Evolutionary conservation across 1,139 yeast species (phyloP).

Genomic region (Saccharomyces pastorianus): DNA sequence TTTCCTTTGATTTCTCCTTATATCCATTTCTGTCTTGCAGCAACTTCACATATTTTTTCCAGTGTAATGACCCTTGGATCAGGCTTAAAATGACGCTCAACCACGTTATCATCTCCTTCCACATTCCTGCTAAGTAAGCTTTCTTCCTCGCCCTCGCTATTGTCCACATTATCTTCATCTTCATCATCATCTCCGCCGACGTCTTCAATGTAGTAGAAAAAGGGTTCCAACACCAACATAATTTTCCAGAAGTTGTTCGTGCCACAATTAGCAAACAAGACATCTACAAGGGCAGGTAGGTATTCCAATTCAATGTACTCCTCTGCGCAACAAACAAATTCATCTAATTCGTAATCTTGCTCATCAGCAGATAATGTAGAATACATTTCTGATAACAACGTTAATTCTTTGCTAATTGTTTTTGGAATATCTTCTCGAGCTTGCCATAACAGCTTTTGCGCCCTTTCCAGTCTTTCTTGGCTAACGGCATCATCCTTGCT

Average conservation of each 20-base stretch:
- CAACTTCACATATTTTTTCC: slow-evolving; percentile 32
- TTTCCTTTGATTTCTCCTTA: slow-evolving; percentile 6
- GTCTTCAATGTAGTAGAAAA: slow-evolving; percentile 32
- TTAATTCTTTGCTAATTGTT: slow-evolving; percentile 30
- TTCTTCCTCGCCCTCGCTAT: not conserved
- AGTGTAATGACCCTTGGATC: slow-evolving; percentile 32
- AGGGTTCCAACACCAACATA: slow-evolving; percentile 31
- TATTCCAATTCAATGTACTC: slow-evolving; percentile 32
- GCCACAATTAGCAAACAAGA: slow-evolving; percentile 28
- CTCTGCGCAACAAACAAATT: slow-evolving; percentile 33
- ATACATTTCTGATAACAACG: slow-evolving; percentile 31
- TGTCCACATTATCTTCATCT: slow-evolving; percentile 12
- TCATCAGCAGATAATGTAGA: slow-evolving; percentile 32
- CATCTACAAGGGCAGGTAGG: slow-evolving; percentile 29
- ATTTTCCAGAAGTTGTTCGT: slow-evolving; percentile 29
- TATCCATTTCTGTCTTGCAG: slow-evolving; percentile 33
- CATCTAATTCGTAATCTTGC: slow-evolving; percentile 32
- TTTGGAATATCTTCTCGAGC: slow-evolving; percentile 33
- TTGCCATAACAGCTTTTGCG: slow-evolving; percentile 31
- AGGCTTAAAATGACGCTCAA: slow-evolving; percentile 20
- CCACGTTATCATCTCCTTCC: slow-evolving; percentile 7
- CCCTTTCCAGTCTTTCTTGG: slow-evolving; percentile 27
- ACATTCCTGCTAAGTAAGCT: not conserved
- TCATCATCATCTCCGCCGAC: slow-evolving; percentile 24
- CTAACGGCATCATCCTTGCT: slow-evolving; percentile 17